Base-by-base conservation (phyloP, 202 grass and related monocot species). In the Sporobolus alterniflorus region DNA sequence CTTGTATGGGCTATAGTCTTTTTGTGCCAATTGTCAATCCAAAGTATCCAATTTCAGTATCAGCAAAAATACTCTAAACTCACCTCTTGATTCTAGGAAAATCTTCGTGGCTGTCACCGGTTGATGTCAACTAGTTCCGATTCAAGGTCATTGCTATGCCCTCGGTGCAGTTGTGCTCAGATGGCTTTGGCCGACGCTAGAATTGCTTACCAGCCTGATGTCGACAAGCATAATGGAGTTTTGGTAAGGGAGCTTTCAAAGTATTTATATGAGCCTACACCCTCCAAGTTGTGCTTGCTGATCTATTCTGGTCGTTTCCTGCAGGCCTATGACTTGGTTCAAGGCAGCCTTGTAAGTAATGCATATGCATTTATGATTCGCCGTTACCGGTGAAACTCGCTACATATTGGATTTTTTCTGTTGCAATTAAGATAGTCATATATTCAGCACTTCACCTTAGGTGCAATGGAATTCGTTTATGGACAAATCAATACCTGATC, bases 401-500 rank as follows among this genome's bases (percentile, higher is more conserved):
- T 81, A 0, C 0, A 62, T 61, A 32, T 67, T 71, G 48, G 73
- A 69, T n/a, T 64, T 78, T 47, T 71, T 64, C 28, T 34, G 29
- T 9, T 54, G 11, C 56, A 28, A 67, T 59, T 75, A 33, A 57
- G 33, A 61, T 55, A 64, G 67, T 75, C n/a, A 52, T 68, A 52
- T 63, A 59, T 74, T 62, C 39, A 51, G 26, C 24, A 64, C 22
- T 48, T 30, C 34, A 81, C 15, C 54, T 74, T 71, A 98, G 96
- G 93, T 98, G 49, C 82, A 95, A 51, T 94, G 96, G 96, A 96
- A 96, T 83, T 96, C 90, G 44, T 98, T 98, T 78, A 96, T 68
- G 89, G 96, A 98, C 85, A 98, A 98, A 75, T 90, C 96, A 57
- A 82, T 96, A 83, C 91, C 93, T 64, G 96, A 98, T 94, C 96